phyloP scores from a whole-genome alignment of 2,329 filamentous ascomycete genomes.

The Fusarium sp. region DNA sequence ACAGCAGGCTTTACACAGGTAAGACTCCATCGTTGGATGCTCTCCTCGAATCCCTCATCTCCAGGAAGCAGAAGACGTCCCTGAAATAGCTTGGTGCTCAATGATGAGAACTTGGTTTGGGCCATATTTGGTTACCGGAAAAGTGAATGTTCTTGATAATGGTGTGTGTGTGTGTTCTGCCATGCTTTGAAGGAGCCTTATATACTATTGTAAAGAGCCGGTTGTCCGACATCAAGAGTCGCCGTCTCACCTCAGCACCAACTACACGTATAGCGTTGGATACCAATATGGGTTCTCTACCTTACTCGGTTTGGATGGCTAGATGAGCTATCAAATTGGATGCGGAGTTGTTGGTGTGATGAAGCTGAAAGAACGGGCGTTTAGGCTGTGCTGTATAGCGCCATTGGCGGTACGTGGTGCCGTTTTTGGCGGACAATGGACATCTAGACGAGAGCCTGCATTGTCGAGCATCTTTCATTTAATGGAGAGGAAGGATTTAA shows the following conservation, averaged over 20 bases:
- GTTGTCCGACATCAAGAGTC: neutral
- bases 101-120: slow-evolving; percentile 18
- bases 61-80: slow-evolving; percentile 46
- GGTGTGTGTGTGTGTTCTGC: neutral
- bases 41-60: slow-evolving; percentile 46
- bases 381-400: neutral
- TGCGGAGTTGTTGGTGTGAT: neutral
- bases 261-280: neutral
- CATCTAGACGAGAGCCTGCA: neutral
- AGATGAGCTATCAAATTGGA: neutral
- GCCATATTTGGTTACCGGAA: slow-evolving; percentile 17
- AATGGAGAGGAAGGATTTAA: neutral
- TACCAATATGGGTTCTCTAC: neutral
- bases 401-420: neutral
- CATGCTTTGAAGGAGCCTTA: neutral
- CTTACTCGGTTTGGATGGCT: neutral
- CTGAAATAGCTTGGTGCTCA: slow-evolving; percentile 30
- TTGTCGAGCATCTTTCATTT: neutral
- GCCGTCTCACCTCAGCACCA: slow-evolving; percentile 1
- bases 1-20: slow-evolving; percentile 49
- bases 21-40: slow-evolving; percentile 49
- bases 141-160: neutral
- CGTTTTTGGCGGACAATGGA: neutral
- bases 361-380: neutral
- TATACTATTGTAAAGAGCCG: neutral